These are phyloP conservation scores for Pythium rishiriense DNA, from an alignment of 352 stramenopile genomes.

Conservation along the genomic window DNA sequence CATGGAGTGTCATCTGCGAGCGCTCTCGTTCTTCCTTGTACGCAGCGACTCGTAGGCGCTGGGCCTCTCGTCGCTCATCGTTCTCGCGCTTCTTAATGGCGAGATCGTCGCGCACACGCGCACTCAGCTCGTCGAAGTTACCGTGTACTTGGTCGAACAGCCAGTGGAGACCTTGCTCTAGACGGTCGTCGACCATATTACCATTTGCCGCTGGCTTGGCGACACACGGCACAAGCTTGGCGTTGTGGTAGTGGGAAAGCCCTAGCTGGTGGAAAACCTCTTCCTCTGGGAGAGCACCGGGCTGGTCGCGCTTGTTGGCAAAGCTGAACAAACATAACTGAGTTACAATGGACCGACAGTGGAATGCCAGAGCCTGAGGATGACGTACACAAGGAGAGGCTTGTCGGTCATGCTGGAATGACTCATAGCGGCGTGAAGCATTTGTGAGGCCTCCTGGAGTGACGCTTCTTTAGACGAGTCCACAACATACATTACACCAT, in stretches of 20 bases:
- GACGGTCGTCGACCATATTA: constrained; percentile 54
- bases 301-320: constrained; percentile 76
- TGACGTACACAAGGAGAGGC: constrained; percentile 64
- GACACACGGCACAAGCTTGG: constrained; percentile 52
- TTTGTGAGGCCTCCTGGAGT: constrained; percentile 44
- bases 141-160: constrained; percentile 66
- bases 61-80: constrained; percentile 52
- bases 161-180: constrained; percentile 70
- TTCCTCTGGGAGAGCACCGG: constrained; percentile 36
- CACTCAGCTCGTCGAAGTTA: constrained; percentile 47
- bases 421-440: constrained; percentile 58
- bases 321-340: constrained; percentile 36
- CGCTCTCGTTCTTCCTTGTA: constrained; percentile 81
- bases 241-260: constrained; percentile 40
- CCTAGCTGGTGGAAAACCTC: constrained; percentile 39
- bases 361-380: not conserved
- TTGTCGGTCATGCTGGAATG: constrained; percentile 58
- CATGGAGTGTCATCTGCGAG: constrained; percentile 55
- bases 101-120: constrained; percentile 51
- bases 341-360: not conserved
- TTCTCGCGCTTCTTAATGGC: constrained; percentile 60
- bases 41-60: constrained; percentile 55
- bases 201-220: constrained; percentile 59
- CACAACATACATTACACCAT: constrained; percentile 76
- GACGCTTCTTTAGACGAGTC: constrained; percentile 57